Base-by-base conservation (phyloP, 2,329 filamentous ascomycete genomes). In the Amylocarpus encephaloides region DNA sequence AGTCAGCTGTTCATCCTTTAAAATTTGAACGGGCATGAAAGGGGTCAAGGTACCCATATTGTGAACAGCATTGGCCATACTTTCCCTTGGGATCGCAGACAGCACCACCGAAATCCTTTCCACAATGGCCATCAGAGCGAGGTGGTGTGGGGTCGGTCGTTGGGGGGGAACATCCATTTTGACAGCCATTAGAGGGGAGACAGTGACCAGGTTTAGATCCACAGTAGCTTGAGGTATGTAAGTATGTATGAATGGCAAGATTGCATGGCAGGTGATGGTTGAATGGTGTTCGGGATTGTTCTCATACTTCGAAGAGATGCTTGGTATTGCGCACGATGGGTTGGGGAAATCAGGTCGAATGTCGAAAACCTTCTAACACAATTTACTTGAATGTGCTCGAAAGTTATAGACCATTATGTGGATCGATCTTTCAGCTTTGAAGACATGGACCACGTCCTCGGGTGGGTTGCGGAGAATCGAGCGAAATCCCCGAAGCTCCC, bases 121-220 rank as follows among this genome's bases (percentile, higher is more conserved):
- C 56, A 50, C 56, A 59, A 44, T 52, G 45, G 6, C 56, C 56
- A 51, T 57, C 47, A 36, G 22, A n/a, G 22, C 47, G 40, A 39
- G 46, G 49, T 13, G 52, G n/a, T 32, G 51, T 46, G 16, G 41
- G 33, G 22, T 40, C 44, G 10, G 40, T 19, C 13, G 40, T 30
- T 34, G 44, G 7, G 26, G 29, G 16, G 6, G 44, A 29, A 19
- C 64, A 66, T 7, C 64, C 63, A 41, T 50, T 60, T 48, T 64
- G 62, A 32, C 64, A 66, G n/a, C 62, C 59, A 43, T 59, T 56
- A 16, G 58, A 51, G 35, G 56, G 52, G 19, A 63, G 55, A 22
- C 55, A 61, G 43, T 59, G 55, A 13, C 41, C 53, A 13, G 49
- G 42, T 26, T 63, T 63, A 22, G 57, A 62, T 13, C 58, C 59